Conservation (phyloP, 2,329 filamentous ascomycete species). For the Dothistroma septosporum region DNA sequence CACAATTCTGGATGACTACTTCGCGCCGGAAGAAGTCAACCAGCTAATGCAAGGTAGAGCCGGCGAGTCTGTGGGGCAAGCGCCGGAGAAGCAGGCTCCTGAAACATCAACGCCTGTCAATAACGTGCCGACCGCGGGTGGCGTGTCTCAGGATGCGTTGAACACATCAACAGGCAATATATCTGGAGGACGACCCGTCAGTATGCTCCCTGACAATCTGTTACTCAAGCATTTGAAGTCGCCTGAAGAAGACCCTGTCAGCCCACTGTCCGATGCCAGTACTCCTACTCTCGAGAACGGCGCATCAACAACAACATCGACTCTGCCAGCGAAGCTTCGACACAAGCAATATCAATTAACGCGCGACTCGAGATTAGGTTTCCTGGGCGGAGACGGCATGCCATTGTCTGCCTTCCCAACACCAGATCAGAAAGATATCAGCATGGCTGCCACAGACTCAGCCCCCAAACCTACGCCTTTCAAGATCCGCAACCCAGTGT, state of each 20-base stretch:
- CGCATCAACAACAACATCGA: neutral
- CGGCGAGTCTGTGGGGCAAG: conserved; percentile 13
- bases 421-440: neutral
- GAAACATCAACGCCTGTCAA: conserved; percentile 14
- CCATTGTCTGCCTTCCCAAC: conserved; percentile 25
- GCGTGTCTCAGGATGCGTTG: neutral
- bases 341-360: neutral
- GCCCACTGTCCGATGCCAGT: conserved; percentile 10
- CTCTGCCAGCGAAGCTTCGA: neutral
- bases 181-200: conserved; percentile 18
- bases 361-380: conserved; percentile 25
- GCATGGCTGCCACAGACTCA: conserved; percentile 3
- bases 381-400: conserved; percentile 32
- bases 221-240: conserved; percentile 11
- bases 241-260: conserved; percentile 17
- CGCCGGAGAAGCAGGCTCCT: conserved; percentile 7
- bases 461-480: conserved; percentile 21
- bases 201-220: conserved; percentile 13
- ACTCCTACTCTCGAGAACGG: neutral
- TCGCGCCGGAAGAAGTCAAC: conserved; percentile 3
- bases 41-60: conserved; percentile 5
- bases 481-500: conserved; percentile 30
- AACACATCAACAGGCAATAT: neutral
- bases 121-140: conserved; percentile 10
- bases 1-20: conserved; percentile 1